These are phyloP conservation scores for Termitomyces sp. DNA, from an alignment of 768 basidiomycete species.

Conservation along the genomic window DNA sequence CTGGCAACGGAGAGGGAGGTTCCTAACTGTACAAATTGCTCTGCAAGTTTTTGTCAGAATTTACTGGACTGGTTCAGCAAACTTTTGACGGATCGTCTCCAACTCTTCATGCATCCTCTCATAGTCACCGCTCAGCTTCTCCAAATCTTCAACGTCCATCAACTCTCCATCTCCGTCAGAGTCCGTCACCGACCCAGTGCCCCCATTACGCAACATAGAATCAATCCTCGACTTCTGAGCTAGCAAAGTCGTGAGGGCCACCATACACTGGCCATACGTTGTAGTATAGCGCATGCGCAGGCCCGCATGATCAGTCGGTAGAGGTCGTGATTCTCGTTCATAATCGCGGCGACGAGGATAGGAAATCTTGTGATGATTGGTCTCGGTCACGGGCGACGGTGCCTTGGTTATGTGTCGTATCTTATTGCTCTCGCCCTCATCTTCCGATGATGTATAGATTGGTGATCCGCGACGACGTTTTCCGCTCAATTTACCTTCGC, in stretches of 20 bases:
- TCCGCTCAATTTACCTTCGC: slow-evolving; percentile 17
- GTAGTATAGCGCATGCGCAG: slow-evolving; percentile 52
- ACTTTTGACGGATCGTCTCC: slow-evolving; percentile 42
- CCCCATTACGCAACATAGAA: slow-evolving; percentile 40
- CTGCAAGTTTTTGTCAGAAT: not conserved
- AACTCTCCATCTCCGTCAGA: slow-evolving; percentile 54
- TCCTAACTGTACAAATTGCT: not conserved
- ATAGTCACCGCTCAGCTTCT: slow-evolving; percentile 40
- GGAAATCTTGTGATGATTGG: slow-evolving; percentile 4
- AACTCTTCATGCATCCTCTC: slow-evolving; percentile 50
- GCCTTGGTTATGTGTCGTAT: slow-evolving; percentile 14
- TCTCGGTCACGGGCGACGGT: slow-evolving; percentile 22
- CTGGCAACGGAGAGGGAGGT: not conserved
- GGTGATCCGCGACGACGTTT: slow-evolving; percentile 54
- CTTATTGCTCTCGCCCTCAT: slow-evolving; percentile 41
- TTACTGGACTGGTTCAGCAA: slow-evolving; percentile 16
- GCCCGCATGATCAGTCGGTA: slow-evolving; percentile 45
- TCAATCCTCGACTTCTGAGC: slow-evolving; percentile 51
- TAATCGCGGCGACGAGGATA: slow-evolving; percentile 29
- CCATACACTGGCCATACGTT: slow-evolving; percentile 50
- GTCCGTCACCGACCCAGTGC: slow-evolving; percentile 36
- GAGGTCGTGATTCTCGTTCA: slow-evolving; percentile 27
- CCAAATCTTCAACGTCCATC: slow-evolving; percentile 50
- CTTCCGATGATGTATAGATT: slow-evolving; percentile 66
- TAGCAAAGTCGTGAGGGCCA: slow-evolving; percentile 41